Conservation (phyloP, 805 yeast genomes). For the Jamesozyma hellenica region DNA sequence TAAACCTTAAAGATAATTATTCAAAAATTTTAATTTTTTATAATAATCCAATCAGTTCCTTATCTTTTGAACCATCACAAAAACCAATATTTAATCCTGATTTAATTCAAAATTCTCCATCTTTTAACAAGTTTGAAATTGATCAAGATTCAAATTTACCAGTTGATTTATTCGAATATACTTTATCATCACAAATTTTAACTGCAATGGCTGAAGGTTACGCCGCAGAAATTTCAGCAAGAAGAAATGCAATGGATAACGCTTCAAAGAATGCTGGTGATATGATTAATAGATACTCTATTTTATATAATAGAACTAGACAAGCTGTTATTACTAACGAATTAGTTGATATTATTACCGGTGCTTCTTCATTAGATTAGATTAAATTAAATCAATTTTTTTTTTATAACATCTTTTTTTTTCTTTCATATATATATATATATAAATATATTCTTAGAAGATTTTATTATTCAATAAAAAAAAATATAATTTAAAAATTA, state of each 20-base stretch:
- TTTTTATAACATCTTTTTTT: too few species aligned
- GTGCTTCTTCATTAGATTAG: slow-evolving; percentile 97
- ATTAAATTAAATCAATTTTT: too few species aligned
- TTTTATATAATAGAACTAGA: slow-evolving; percentile 98
- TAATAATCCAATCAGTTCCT: slow-evolving; percentile 81
- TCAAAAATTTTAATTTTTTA: slow-evolving; percentile 69
- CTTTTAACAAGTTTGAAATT: slow-evolving; percentile 70
- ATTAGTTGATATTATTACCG: slow-evolving; percentile 97
- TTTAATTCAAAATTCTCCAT: slow-evolving; percentile 75
- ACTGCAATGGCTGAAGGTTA: slow-evolving; percentile 95
- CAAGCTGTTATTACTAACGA: slow-evolving; percentile 99
- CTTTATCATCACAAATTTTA: slow-evolving; percentile 81
- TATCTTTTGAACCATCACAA: slow-evolving; percentile 77
- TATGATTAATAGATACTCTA: slow-evolving; percentile 92
- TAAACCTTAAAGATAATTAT: slow-evolving; percentile 35
- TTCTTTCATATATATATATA: not conserved
- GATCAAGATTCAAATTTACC: slow-evolving; percentile 62
- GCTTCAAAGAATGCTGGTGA: slow-evolving; percentile 99
- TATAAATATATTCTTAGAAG: not conserved
- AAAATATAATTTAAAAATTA: too few species aligned
- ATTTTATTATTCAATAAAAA: too few species aligned
- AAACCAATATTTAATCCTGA: slow-evolving; percentile 58
- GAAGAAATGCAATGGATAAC: slow-evolving; percentile 99
- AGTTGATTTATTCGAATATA: slow-evolving; percentile 70
- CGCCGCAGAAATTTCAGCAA: slow-evolving; percentile 94